Evolutionary conservation across 2,329 filamentous ascomycete species (phyloP).

Genomic region (Ophiostoma ips): DNA sequence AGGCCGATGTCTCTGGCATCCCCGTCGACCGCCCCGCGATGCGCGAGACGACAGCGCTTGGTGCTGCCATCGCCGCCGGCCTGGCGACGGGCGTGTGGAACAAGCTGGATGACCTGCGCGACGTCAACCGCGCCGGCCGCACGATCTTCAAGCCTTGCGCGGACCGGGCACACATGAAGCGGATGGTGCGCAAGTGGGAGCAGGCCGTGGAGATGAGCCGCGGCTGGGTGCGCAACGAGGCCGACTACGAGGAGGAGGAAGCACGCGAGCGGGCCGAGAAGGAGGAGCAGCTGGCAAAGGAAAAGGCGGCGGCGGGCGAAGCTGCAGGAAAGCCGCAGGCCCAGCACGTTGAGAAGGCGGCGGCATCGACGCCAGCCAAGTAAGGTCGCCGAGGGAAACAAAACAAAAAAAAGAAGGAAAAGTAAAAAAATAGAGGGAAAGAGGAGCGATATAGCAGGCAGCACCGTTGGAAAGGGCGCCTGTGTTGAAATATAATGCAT

Average conservation of each 20-base stretch:
- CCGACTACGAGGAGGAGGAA: constrained; percentile 5
- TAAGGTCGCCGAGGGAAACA: neutral
- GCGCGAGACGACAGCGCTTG: constrained; percentile 81
- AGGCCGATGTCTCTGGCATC: constrained; percentile 73
- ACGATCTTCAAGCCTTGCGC: constrained; percentile 58
- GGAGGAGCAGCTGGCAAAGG: neutral
- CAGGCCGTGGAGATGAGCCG: constrained; percentile 45
- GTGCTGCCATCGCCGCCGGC: constrained; percentile 80
- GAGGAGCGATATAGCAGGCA: neutral
- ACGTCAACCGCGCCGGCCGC: constrained; percentile 57
- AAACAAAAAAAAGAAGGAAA: neutral
- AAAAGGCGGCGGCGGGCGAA: neutral
- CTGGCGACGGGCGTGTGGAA: constrained; percentile 70
- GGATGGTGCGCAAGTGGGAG: constrained; percentile 39
- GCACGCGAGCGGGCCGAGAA: constrained; percentile 4
- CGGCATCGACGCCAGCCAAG: neutral
- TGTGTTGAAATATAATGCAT: too few relatives aligned
- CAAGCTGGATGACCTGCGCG: constrained; percentile 56
- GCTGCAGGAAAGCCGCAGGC: neutral
- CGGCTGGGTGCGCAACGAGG: constrained; percentile 31
- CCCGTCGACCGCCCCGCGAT: constrained; percentile 73
- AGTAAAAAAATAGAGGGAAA: neutral
- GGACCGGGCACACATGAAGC: constrained; percentile 24
- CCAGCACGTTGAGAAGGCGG: neutral
- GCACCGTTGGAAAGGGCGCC: too few relatives aligned